A percentile compares a stretch with the other conserved stretches of the same genome.
These are phyloP conservation scores for Auriscalpium microsporum DNA, from an alignment of 768 basidiomycete genomes.

Conservation along the genomic window DNA sequence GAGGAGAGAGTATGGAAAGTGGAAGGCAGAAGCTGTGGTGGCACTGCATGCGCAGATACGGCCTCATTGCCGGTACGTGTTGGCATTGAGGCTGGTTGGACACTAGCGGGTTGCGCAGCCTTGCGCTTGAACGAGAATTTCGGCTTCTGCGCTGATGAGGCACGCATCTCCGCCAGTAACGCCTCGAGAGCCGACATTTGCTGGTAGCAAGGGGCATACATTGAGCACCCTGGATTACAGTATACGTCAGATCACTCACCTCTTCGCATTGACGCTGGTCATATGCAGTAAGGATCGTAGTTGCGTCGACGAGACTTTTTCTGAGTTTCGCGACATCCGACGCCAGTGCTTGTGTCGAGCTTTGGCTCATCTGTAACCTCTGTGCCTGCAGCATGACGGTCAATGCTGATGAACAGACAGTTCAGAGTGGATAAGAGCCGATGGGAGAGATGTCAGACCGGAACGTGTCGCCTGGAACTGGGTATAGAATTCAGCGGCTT, in stretches of 20 bases:
- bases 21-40: background rate
- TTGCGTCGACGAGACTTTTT: conserved; percentile 57
- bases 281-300: conserved; percentile 56
- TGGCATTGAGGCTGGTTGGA: too few relatives aligned
- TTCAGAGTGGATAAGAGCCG: background rate
- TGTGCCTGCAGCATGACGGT: conserved; percentile 36
- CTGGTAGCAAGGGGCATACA: conserved; percentile 28
- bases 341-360: background rate
- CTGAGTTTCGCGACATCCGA: conserved; percentile 41
- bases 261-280: conserved; percentile 67
- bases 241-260: conserved; percentile 32
- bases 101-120: conserved; percentile 5
- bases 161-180: conserved; percentile 42
- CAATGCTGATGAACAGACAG: conserved; percentile 32
- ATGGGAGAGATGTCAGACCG: conserved; percentile 33
- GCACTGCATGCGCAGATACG: background rate
- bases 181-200: conserved; percentile 59
- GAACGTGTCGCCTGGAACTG: conserved; percentile 42
- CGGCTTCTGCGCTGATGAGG: conserved; percentile 36
- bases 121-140: conserved; percentile 66
- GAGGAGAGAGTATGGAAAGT: conserved; percentile 37
- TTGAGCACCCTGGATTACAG: background rate
- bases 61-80: too few relatives aligned
- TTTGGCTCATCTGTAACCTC: conserved; percentile 24
- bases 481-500: conserved; percentile 37